A percentile compares a stretch with the other conserved stretches of the same genome.
Evolutionary conservation across 2,329 filamentous ascomycete species (phyloP).

Genomic region (Didymella sp.): DNA sequence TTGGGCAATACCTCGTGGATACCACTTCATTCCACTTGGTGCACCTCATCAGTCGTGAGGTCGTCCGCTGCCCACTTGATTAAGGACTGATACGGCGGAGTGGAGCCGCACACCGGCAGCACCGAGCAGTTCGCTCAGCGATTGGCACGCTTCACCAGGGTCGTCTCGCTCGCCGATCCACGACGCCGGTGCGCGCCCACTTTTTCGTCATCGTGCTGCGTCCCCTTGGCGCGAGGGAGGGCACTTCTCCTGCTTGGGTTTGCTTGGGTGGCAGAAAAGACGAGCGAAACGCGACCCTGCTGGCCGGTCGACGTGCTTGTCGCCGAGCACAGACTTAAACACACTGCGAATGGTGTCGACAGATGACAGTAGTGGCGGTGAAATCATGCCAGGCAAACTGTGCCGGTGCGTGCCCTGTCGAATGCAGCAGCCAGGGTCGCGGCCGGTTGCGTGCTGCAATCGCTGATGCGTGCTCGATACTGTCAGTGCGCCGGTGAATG

Average conservation of each 20-base stretch:
- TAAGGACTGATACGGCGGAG: constrained; percentile 18
- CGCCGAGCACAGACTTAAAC: constrained; percentile 13
- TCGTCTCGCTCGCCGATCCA: constrained; percentile 28
- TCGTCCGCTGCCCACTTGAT: constrained; percentile 21
- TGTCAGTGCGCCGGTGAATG: no score
- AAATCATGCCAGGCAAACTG: constrained; percentile 10
- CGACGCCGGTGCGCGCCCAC: constrained; percentile 15
- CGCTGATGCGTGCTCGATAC: constrained; percentile 7
- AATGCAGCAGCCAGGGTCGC: constrained; percentile 6
- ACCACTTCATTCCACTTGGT: constrained; percentile 22
- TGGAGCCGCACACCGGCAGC: constrained; percentile 13
- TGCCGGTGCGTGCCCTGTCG: constrained; percentile 2
- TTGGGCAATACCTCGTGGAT: constrained; percentile 23
- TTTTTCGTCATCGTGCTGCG: constrained; percentile 36
- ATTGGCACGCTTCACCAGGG: constrained; percentile 32
- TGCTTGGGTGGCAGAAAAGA: constrained; percentile 11
- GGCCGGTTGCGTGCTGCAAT: constrained; percentile 1
- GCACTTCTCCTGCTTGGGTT: constrained; percentile 13
- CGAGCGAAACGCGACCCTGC: constrained; percentile 2
- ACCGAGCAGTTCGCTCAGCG: constrained; percentile 12
- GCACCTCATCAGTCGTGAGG: constrained; percentile 21
- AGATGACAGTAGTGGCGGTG: constrained; percentile 28
- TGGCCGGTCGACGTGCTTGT: constrained; percentile 22
- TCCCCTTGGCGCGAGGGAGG: constrained; percentile 21
- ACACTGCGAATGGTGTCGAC: constrained; percentile 14